phyloP scores from a whole-genome alignment of 352 stramenopile genomes.

The Lagenidium giganteum region DNA sequence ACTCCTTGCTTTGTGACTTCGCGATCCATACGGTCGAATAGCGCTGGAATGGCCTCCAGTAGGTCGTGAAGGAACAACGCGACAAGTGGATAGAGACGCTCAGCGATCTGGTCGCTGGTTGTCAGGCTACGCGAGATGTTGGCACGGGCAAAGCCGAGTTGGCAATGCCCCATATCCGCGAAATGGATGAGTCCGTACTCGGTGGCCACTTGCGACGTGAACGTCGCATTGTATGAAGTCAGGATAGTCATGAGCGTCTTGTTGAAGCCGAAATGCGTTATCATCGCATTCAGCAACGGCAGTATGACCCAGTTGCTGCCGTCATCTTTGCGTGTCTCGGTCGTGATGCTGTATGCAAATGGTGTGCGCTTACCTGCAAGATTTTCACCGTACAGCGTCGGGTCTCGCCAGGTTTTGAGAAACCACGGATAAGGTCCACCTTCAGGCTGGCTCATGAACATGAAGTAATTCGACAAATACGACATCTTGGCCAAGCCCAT shows the following conservation, averaged over 20 bases:
- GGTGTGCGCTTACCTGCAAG: slow-evolving; percentile 16
- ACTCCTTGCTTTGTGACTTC: no score
- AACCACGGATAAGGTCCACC: slow-evolving; percentile 18
- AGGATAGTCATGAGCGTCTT: slow-evolving; percentile 6
- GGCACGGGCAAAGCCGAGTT: no score
- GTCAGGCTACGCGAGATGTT: no score
- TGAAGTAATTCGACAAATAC: slow-evolving; percentile 24
- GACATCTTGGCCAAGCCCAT: slow-evolving; percentile 11
- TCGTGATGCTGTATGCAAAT: slow-evolving; percentile 14
- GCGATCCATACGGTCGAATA: no score
- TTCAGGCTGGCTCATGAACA: slow-evolving; percentile 23
- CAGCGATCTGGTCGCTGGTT: no score
- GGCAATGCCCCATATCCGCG: slow-evolving; percentile 15
- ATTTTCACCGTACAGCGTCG: slow-evolving; percentile 14
- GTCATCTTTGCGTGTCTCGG: slow-evolving; percentile 18
- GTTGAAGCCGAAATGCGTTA: slow-evolving; percentile 2
- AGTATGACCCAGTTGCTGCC: slow-evolving; percentile 22
- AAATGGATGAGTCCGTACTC: slow-evolving; percentile 17
- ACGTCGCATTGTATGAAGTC: slow-evolving; percentile 13
- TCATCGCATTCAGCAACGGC: slow-evolving; percentile 16
- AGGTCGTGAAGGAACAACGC: no score
- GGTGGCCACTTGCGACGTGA: slow-evolving; percentile 4
- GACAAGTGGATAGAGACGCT: no score
- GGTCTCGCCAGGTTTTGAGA: slow-evolving; percentile 5
- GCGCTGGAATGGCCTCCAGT: no score